Percentiles rank a stretch among this genome's conserved stretches.
phyloP scores from a whole-genome alignment of 2,329 filamentous ascomycete genomes.

The Pezizomycotina sp. region DNA sequence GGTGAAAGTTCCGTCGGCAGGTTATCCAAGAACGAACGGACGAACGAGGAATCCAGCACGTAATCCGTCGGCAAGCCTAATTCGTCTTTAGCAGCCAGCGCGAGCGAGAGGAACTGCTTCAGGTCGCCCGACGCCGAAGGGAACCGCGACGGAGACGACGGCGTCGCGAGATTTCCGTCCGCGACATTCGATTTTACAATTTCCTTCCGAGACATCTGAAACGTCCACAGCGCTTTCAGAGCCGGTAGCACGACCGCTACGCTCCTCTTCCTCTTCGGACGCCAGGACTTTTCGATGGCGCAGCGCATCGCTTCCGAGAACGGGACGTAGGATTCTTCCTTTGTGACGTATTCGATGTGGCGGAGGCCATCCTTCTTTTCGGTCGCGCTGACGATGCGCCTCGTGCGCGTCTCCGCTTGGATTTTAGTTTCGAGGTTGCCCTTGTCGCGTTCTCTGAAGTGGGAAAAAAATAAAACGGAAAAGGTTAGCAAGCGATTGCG shows the following conservation, averaged over 20 bases:
- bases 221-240: conserved; percentile 3
- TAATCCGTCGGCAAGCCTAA: conserved; percentile 48
- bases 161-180: conserved; percentile 53
- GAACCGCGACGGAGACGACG: conserved; percentile 40
- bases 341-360: conserved; percentile 69
- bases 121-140: conserved; percentile 45
- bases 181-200: neutral
- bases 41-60: conserved; percentile 8
- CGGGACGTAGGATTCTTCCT: conserved; percentile 71
- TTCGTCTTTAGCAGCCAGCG: conserved; percentile 60
- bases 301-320: conserved; percentile 36
- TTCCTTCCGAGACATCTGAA: neutral
- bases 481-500: conserved; percentile 1
- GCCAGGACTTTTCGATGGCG: conserved; percentile 23
- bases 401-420: conserved; percentile 57
- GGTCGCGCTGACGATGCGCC: conserved; percentile 54
- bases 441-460: conserved; percentile 48
- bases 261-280: conserved; percentile 21
- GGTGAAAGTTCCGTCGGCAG: conserved; percentile 70
- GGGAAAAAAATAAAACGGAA: neutral
- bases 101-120: conserved; percentile 57
- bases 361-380: conserved; percentile 55
- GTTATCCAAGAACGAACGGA: conserved; percentile 56
- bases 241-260: conserved; percentile 23
- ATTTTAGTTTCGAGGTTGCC: conserved; percentile 51